These are phyloP conservation scores for Epichloe coenophiala DNA, from an alignment of 2,329 filamentous ascomycete genomes.

Conservation along the genomic window DNA sequence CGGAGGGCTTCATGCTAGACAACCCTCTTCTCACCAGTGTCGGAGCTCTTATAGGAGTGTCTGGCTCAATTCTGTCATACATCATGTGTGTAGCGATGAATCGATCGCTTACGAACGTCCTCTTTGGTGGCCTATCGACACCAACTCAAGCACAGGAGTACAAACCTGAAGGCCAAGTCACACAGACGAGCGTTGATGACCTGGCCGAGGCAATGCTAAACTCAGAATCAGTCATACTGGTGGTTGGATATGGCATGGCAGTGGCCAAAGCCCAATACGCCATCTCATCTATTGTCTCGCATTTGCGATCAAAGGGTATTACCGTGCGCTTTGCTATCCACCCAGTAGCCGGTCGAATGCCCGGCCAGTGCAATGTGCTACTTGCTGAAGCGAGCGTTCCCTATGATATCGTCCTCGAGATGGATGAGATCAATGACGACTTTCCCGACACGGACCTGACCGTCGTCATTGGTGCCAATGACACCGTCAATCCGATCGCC, in stretches of 20 bases:
- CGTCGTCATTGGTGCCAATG: conserved; percentile 82
- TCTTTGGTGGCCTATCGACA: conserved; percentile 60
- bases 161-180: conserved; percentile 69
- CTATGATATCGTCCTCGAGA: conserved; percentile 85
- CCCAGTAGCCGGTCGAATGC: conserved; percentile 83
- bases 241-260: conserved; percentile 89
- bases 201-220: conserved; percentile 62
- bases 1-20: conserved; percentile 84
- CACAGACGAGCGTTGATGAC: conserved; percentile 67
- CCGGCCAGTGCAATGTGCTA: conserved; percentile 83
- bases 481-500: conserved; percentile 84
- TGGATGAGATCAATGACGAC: conserved; percentile 94
- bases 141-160: conserved; percentile 45
- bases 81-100: conserved; percentile 89
- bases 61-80: conserved; percentile 78
- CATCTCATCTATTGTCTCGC: conserved; percentile 66
- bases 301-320: conserved; percentile 60
- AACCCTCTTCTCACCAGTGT: conserved; percentile 76
- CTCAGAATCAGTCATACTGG: conserved; percentile 75
- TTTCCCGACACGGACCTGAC: conserved; percentile 76
- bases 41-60: conserved; percentile 76
- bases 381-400: conserved; percentile 79
- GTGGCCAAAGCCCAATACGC: conserved; percentile 89
- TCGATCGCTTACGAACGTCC: conserved; percentile 71
- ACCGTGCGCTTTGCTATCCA: conserved; percentile 84